Percentiles rank a stretch among this genome's conserved stretches.
Conservation (phyloP, 2,329 filamentous ascomycete genomes). For the Aspergillus calidoustus region DNA sequence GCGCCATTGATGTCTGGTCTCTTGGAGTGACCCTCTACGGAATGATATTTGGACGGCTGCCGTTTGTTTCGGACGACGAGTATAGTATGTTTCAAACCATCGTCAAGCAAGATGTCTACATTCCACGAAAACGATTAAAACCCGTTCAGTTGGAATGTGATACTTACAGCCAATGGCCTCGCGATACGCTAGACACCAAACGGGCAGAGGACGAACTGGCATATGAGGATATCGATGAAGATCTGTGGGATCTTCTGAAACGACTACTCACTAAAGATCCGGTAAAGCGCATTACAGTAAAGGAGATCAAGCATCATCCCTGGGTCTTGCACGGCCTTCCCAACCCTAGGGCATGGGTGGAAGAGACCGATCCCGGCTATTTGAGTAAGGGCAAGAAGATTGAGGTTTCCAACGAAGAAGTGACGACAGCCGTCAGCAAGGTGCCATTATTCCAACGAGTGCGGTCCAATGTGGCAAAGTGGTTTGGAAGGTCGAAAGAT, state of each 20-base stretch:
- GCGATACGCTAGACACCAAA: conserved; percentile 66
- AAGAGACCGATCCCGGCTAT: conserved; percentile 84
- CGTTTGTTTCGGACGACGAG: conserved; percentile 89
- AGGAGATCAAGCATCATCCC: conserved; percentile 90
- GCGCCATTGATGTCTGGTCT: conserved; percentile 97
- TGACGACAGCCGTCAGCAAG: conserved; percentile 87
- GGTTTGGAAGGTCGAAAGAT: conserved; percentile 50
- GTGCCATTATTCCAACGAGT: conserved; percentile 86
- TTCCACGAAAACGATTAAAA: conserved; percentile 79
- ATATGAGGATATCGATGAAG: conserved; percentile 84
- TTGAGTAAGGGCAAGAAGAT: conserved; percentile 82
- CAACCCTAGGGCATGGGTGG: conserved; percentile 81
- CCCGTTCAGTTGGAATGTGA: conserved; percentile 61
- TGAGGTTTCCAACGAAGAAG: conserved; percentile 87
- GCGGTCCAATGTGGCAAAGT: conserved; percentile 74
- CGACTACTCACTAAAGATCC: conserved; percentile 89
- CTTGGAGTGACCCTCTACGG: conserved; percentile 95
- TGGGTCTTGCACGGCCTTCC: conserved; percentile 84
- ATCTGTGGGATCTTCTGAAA: conserved; percentile 76
- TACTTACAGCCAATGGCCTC: conserved; percentile 51
- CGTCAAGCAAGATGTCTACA: conserved; percentile 88
- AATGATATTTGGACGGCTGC: conserved; percentile 89
- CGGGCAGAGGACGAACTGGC: conserved; percentile 76
- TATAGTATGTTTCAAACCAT: conserved; percentile 92
- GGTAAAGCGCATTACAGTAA: conserved; percentile 81